Evolutionary conservation across 495 filamentous ascomycete species (phyloP), one percentile per base, ranked within the genome.

Genomic region (Neurospora sp.): DNA sequence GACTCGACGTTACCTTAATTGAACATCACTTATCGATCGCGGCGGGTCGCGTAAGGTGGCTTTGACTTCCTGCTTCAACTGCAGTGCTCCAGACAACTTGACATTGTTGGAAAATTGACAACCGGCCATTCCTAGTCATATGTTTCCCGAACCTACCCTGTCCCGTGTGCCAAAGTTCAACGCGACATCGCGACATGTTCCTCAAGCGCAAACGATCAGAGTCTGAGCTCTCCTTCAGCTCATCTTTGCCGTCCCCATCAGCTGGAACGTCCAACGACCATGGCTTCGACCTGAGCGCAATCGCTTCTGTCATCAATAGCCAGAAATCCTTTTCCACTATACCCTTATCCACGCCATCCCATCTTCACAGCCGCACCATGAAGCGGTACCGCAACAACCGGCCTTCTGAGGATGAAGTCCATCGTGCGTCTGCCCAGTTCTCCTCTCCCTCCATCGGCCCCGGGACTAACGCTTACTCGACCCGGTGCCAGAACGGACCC

Each of bases 191-290:
- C 54, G 54, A 62, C 42, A 86, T 86, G 84, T 72, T 82, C 18
- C 77, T 85, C 74, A 87, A 87, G 77, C 85, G 85, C 76, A 87
- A 86, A 81, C 79, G 85, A 23, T 87, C 85, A 79, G 84, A 84
- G 69, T 84, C 83, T n/a, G 84, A 85, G 72, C 74, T 85, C 73
- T 85, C 83, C 70, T 80, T 82, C 31, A 80, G 77, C 59, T 79
- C 82, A 39, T 69, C 79, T 41, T 82, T 83, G 76, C 79, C 79
- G 37, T 85, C 83, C 14, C 77, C 84, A 0, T 72, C 79, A 7
- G 54, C 27, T 8, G 54, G 77, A 38, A 71, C 78, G 9, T 78
- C 71, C 46, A 74, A 59, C 42, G 75, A 71, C 54, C 27, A 62
- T 35, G 71, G 69, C 70, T 79, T 82, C 75, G 78, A 79, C 66